These are phyloP conservation scores for Emericellopsis cladophorae DNA, from an alignment of 2,329 filamentous ascomycete species.

Conservation along the genomic window DNA sequence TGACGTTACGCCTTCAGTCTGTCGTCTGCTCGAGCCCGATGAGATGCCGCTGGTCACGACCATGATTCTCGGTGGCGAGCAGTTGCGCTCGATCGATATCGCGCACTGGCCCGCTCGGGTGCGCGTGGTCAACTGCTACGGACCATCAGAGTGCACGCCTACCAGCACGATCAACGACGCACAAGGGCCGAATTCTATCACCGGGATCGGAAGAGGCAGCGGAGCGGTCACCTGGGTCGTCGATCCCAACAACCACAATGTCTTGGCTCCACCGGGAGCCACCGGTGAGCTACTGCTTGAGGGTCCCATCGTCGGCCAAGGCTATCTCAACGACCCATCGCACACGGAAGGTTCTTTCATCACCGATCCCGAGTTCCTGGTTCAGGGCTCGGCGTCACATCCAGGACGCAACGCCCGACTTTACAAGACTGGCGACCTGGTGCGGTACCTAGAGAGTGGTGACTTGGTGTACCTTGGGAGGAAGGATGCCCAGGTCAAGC, in stretches of 20 bases:
- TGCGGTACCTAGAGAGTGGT: not conserved
- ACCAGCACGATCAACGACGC: not conserved
- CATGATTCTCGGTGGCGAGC: slow-evolving; percentile 7
- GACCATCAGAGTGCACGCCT: slow-evolving; percentile 6
- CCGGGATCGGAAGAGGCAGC: not conserved
- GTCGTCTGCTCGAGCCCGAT: not conserved
- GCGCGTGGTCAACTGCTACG: slow-evolving; percentile 5
- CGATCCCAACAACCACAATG: slow-evolving; percentile 11
- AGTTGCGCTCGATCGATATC: slow-evolving; percentile 3
- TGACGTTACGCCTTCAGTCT: slow-evolving; percentile 1
- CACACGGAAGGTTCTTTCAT: too few species aligned
- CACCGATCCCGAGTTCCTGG: not conserved
- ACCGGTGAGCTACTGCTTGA: slow-evolving; percentile 31
- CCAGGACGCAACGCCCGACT: not conserved
- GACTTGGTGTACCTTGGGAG: not conserved
- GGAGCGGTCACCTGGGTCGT: slow-evolving; percentile 19
- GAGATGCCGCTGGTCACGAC: slow-evolving; percentile 1
- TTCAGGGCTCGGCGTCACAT: not conserved
- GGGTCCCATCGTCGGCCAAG: slow-evolving; percentile 37
- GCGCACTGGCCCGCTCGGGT: slow-evolving; percentile 3
- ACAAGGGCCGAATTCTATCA: not conserved
- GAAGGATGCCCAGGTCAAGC: slow-evolving; percentile 3
- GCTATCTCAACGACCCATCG: slow-evolving; percentile 3
- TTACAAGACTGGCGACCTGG: slow-evolving; percentile 1
- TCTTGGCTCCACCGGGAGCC: slow-evolving; percentile 8